Base-by-base conservation (phyloP, 2,329 filamentous ascomycete genomes). In the Monosporascus ibericus region DNA sequence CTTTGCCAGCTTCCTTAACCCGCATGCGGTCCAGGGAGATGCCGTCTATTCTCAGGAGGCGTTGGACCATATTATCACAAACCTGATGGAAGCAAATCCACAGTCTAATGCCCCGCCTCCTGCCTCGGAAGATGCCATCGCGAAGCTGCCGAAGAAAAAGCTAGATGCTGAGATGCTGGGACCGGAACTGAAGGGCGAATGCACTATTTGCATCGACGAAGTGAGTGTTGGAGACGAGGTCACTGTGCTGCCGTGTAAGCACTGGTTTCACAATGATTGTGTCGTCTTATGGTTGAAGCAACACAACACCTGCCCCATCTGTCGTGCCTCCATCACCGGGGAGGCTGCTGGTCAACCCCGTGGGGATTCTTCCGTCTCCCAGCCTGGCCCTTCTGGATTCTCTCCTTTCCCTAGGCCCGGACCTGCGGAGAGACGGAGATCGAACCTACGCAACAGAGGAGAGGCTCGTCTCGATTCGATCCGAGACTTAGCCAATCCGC, bases 151-250 rank as follows among this genome's bases (percentile, higher is more conserved):
- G 8, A 87, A 86, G 60, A 87, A 85, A 59, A 81, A 81, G 44
- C 75, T 94, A 2, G 82, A 89, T 48, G 74, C 80, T 52, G 79
- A 85, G 42, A 86, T 95, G 80, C 75, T 95, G 6, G 79, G 76
- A 1, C 66, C 73, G 0, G 81, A 84, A 50, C 80, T 79, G 6
- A 88, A 87, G 53, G 86, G 84, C 42, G 92, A 96, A 65, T 99
- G 94, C 68, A 92, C 89, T 37, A 96, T 99, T 53, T 99, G 94
- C 70, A 95, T 97, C 75, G 91, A 96, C 51, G 82, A 88, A 27
- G 86, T 95, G 56, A 78, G 82, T 25, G 65, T 88, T 37, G 87
- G 84, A 11, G 84, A 88, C 30, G 84, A 88, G 65, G 89, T 92
- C 5, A 81, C 88, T 0, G 79, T 86, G 46, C 71, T 99, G 48